A percentile compares a stretch with the other conserved stretches of the same genome.
These are phyloP conservation scores for Platanthera zijinensis DNA, from an alignment of 106 monocot genomes.

Conservation along the genomic window DNA sequence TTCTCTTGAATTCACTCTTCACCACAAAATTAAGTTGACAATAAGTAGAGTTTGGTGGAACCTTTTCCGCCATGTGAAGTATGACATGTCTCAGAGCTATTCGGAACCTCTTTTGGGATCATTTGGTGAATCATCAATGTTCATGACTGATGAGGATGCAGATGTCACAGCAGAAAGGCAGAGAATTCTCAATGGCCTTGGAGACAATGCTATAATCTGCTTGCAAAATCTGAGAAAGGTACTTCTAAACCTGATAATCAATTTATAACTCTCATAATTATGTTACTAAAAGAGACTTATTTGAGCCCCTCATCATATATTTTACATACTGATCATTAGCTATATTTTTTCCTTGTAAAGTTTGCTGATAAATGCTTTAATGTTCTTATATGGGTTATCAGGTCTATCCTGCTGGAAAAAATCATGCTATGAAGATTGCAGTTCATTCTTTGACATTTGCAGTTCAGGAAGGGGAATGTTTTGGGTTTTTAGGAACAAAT, in stretches of 20 bases:
- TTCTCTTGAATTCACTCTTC: conserved; percentile 43
- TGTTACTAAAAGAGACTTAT: background rate
- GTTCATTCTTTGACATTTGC: conserved; percentile 78
- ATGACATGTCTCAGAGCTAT: conserved; percentile 20
- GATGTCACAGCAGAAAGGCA: conserved; percentile 73
- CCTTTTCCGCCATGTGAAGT: conserved; percentile 7
- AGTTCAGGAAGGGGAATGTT: conserved; percentile 87
- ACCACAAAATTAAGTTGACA: conserved; percentile 33
- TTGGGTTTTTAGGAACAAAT: conserved; percentile 93
- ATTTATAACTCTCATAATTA: background rate
- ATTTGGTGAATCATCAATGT: conserved; percentile 12
- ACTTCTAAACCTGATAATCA: background rate
- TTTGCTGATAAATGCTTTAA: background rate
- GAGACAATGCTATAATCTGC: conserved; percentile 64
- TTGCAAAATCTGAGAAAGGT: conserved; percentile 75
- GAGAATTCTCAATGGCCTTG: conserved; percentile 44
- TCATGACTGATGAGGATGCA: conserved; percentile 54
- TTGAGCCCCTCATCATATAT: background rate
- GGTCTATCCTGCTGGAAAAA: conserved; percentile 46
- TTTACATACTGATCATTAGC: background rate
- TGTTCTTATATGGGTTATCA: conserved; percentile 22
- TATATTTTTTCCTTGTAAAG: background rate
- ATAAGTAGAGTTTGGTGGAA: conserved; percentile 35
- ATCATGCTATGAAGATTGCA: conserved; percentile 54
- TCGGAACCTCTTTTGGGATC: conserved; percentile 54